phyloP scores from a whole-genome alignment of 805 yeast species.

The Komagataella pseudopastoris region DNA sequence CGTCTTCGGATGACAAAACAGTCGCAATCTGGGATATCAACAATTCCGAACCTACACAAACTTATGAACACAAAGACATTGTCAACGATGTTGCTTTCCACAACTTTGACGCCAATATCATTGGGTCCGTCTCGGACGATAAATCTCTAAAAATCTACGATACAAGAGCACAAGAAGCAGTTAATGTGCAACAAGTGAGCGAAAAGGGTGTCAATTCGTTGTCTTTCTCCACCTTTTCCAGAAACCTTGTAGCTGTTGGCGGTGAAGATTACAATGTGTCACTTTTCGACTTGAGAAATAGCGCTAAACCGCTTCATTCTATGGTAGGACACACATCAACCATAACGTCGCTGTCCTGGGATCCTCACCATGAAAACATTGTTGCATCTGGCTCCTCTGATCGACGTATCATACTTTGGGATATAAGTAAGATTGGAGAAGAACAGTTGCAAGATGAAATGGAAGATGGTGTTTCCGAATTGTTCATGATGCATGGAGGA shows the following conservation, averaged over 20 bases:
- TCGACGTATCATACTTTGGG: constrained; percentile 73
- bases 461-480: constrained; percentile 83
- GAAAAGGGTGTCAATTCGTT: constrained; percentile 42
- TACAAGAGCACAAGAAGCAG: constrained; percentile 20
- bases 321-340: constrained; percentile 74
- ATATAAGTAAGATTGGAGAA: constrained; percentile 62
- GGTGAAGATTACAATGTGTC: constrained; percentile 55
- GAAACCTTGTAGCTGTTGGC: constrained; percentile 52
- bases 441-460: constrained; percentile 82
- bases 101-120: constrained; percentile 28
- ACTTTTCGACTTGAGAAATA: constrained; percentile 47
- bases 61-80: constrained; percentile 36
- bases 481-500: constrained; percentile 88
- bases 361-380: constrained; percentile 65
- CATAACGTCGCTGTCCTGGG: constrained; percentile 64
- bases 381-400: constrained; percentile 70
- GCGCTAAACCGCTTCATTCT: constrained; percentile 35
- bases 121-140: constrained; percentile 73
- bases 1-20: constrained; percentile 54
- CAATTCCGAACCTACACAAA: constrained; percentile 13
- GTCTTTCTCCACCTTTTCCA: constrained; percentile 50
- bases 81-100: constrained; percentile 77
- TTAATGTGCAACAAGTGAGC: constrained; percentile 11
- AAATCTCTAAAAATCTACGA: constrained; percentile 41
- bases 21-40: constrained; percentile 48